Conservation (phyloP, 2,329 filamentous ascomycete genomes). For the Zopfia rhizophila region DNA sequence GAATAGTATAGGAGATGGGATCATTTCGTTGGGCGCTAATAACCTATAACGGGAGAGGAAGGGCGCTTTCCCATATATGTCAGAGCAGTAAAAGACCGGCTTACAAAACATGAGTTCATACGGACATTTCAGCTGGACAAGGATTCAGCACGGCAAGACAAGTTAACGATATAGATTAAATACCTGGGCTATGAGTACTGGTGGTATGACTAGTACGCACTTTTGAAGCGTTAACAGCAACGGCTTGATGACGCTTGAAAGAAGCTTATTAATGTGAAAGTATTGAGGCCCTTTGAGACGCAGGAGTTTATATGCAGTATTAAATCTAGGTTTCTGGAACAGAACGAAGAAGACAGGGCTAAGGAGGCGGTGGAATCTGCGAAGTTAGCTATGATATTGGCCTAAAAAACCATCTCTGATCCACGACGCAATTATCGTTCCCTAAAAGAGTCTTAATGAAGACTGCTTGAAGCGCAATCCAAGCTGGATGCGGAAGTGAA, state of each 20-base stretch:
- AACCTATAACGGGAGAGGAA: slow-evolving; percentile 26
- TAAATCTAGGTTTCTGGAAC: too few species aligned
- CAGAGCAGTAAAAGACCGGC: slow-evolving; percentile 36
- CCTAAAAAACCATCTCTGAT: too few species aligned
- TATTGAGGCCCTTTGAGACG: slow-evolving; percentile 42
- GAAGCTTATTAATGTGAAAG: slow-evolving; percentile 41
- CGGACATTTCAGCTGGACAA: slow-evolving; percentile 42
- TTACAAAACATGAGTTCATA: slow-evolving; percentile 41
- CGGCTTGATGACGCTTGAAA: slow-evolving; percentile 44
- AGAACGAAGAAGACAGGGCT: too few species aligned
- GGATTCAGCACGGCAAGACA: slow-evolving; percentile 42
- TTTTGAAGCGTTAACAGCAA: slow-evolving; percentile 26
- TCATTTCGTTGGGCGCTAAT: slow-evolving; percentile 9
- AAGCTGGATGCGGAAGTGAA: too few species aligned
- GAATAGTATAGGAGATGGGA: neutral
- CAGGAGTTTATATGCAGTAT: too few species aligned
- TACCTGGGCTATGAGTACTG: slow-evolving; percentile 46
- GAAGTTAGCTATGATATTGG: too few species aligned
- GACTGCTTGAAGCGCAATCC: too few species aligned
- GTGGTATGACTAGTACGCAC: slow-evolving; percentile 33
- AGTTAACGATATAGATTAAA: slow-evolving; percentile 54
- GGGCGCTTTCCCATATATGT: slow-evolving; percentile 38
- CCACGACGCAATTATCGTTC: too few species aligned
- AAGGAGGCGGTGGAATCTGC: too few species aligned
- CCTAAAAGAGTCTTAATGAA: too few species aligned